Percentiles rank a stretch among this genome's conserved stretches.
These are phyloP conservation scores for Ostreobium quekettii DNA, from an alignment of 139 green algal genomes.

Conservation along the genomic window DNA sequence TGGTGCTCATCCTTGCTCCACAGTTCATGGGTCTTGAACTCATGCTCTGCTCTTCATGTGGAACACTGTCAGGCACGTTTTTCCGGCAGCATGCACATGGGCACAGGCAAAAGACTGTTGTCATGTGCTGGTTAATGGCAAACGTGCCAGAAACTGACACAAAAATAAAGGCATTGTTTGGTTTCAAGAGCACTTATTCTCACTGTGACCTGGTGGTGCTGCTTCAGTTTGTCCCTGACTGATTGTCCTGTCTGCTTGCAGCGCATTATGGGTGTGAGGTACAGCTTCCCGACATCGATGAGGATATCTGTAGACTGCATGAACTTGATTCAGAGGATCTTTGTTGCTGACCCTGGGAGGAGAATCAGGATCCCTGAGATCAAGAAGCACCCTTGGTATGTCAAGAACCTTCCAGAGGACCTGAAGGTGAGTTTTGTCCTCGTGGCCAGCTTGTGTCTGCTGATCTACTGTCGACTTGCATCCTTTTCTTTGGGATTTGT, in stretches of 20 bases:
- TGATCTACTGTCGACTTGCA: background rate
- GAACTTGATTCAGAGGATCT: constrained; percentile 79
- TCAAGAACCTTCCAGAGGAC: constrained; percentile 80
- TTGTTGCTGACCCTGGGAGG: constrained; percentile 65
- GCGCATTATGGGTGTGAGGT: constrained; percentile 86
- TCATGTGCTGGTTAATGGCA: too few relatives aligned
- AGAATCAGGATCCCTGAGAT: constrained; percentile 80
- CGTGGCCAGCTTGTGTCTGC: background rate
- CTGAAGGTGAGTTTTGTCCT: constrained; percentile 43
- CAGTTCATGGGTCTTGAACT: too few relatives aligned
- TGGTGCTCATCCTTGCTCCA: too few relatives aligned
- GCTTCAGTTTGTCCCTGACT: background rate
- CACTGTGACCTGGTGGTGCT: too few relatives aligned
- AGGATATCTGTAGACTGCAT: constrained; percentile 69
- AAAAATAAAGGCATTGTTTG: too few relatives aligned
- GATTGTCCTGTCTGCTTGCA: constrained; percentile 28
- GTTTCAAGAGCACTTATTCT: too few relatives aligned
- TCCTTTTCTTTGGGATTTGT: background rate
- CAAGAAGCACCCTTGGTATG: constrained; percentile 86
- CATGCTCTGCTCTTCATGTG: too few relatives aligned
- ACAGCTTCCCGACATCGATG: constrained; percentile 65
- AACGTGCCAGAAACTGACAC: too few relatives aligned
- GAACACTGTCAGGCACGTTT: too few relatives aligned
- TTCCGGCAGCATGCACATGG: too few relatives aligned
- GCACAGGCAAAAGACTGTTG: too few relatives aligned